Conservation (phyloP, 768 basidiomycete genomes). For the Suillus occidentalis region DNA sequence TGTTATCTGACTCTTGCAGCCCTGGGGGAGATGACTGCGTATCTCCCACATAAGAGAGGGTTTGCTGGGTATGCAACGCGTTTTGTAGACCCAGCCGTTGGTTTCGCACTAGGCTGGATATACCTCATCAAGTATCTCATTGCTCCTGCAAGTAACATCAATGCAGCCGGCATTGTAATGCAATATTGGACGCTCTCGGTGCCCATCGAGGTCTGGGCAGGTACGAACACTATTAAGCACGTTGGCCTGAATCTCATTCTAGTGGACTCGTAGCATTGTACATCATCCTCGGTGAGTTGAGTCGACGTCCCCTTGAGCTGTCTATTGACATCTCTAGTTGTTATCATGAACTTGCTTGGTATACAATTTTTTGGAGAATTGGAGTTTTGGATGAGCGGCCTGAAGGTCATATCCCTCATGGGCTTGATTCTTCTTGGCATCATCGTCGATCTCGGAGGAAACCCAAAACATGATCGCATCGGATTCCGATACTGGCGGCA, state of each 20-base stretch:
- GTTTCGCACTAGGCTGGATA: slow-evolving; percentile 60
- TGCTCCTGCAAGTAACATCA: slow-evolving; percentile 66
- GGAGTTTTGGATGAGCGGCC: slow-evolving; percentile 72
- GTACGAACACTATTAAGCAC: slow-evolving; percentile 34
- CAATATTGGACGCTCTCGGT: slow-evolving; percentile 48
- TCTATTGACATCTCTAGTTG: not conserved
- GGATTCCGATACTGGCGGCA: slow-evolving; percentile 46
- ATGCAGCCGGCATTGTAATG: slow-evolving; percentile 58
- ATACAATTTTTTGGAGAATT: slow-evolving; percentile 71
- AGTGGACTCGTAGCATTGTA: slow-evolving; percentile 45
- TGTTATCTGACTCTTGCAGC: slow-evolving; percentile 62
- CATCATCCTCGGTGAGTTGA: slow-evolving; percentile 50
- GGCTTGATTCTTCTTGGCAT: slow-evolving; percentile 24
- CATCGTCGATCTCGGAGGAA: slow-evolving; percentile 63
- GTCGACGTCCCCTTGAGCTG: not conserved
- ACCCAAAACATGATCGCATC: slow-evolving; percentile 33
- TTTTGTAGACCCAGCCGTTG: slow-evolving; percentile 68
- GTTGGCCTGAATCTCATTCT: slow-evolving; percentile 2
- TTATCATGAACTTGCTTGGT: slow-evolving; percentile 53
- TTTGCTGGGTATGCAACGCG: slow-evolving; percentile 62
- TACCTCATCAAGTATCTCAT: slow-evolving; percentile 65
- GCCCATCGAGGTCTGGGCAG: slow-evolving; percentile 58
- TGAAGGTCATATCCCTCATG: slow-evolving; percentile 54
- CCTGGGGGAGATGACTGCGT: slow-evolving; percentile 40
- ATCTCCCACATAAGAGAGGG: slow-evolving; percentile 61